phyloP scores from a whole-genome alignment of 2,329 filamentous ascomycete genomes.

The Rhinocladiella mackenziei region DNA sequence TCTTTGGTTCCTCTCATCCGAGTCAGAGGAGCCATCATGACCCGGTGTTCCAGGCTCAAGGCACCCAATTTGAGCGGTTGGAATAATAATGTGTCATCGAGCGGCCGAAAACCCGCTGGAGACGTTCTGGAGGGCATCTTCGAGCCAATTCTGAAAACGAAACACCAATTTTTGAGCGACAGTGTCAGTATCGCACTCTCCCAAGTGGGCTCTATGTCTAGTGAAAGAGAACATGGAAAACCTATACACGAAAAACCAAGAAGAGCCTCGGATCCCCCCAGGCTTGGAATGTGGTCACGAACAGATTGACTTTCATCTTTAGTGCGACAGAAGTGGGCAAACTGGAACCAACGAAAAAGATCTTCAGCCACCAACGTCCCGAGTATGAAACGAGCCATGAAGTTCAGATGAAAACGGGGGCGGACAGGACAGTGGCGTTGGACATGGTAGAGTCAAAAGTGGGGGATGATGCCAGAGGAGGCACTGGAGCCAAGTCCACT shows the following conservation, averaged over 20 bases:
- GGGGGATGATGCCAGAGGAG: neutral
- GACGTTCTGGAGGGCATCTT: constrained; percentile 20
- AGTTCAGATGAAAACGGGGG: neutral
- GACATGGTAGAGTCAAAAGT: neutral
- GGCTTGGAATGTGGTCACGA: neutral
- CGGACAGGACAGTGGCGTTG: neutral
- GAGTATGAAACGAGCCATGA: neutral
- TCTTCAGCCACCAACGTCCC: too few relatives aligned
- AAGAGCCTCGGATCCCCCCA: neutral
- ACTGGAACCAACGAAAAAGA: too few relatives aligned
- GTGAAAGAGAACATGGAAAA: neutral
- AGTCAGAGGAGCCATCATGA: constrained; percentile 53
- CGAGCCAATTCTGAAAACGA: neutral
- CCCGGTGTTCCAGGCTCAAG: constrained; percentile 49
- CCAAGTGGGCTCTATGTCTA: neutral
- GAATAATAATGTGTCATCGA: constrained; percentile 36
- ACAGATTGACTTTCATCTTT: neutral
- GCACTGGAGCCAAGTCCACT: neutral
- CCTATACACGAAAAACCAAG: neutral
- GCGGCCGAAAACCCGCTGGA: constrained; percentile 16
- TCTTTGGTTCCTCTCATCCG: constrained; percentile 48
- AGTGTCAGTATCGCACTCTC: neutral
- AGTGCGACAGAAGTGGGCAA: neutral
- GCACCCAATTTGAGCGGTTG: constrained; percentile 42
- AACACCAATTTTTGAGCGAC: neutral